A percentile compares a stretch with the other conserved stretches of the same genome.
phyloP scores from a whole-genome alignment of 2,329 filamentous ascomycete genomes.

The Hypoxylon sp. region DNA sequence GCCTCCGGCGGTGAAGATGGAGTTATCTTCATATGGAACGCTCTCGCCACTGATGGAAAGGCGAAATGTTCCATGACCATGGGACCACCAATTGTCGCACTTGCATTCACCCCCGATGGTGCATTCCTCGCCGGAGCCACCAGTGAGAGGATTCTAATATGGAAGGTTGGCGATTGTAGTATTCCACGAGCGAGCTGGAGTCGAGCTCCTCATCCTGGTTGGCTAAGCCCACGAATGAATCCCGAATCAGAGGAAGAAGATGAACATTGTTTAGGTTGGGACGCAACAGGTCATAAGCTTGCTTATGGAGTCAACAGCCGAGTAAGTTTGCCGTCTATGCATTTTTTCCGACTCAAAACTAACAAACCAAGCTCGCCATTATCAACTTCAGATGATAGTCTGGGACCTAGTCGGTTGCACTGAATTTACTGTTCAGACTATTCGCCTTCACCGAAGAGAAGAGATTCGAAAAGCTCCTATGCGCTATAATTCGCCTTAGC shows the following conservation, averaged over 20 bases:
- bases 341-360: constrained; percentile 20
- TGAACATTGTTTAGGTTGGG: constrained; percentile 73
- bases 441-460: background rate
- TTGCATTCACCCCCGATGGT: constrained; percentile 74
- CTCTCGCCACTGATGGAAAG: constrained; percentile 66
- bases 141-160: constrained; percentile 70
- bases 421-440: background rate
- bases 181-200: constrained; percentile 73
- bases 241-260: constrained; percentile 70
- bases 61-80: constrained; percentile 72
- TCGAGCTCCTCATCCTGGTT: constrained; percentile 66
- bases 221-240: constrained; percentile 68
- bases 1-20: constrained; percentile 74
- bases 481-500: background rate
- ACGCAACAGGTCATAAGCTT: constrained; percentile 71
- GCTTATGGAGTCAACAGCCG: constrained; percentile 74
- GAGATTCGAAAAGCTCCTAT: background rate
- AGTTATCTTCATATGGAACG: constrained; percentile 74
- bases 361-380: constrained; percentile 59
- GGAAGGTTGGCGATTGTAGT: constrained; percentile 72
- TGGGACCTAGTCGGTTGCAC: background rate
- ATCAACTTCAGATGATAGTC: constrained; percentile 63
- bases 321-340: constrained; percentile 60
- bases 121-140: constrained; percentile 74
- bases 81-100: constrained; percentile 68